Base-by-base conservation (phyloP, 1,284 basidiomycete genomes). In the Pulveroboletus sp. region DNA sequence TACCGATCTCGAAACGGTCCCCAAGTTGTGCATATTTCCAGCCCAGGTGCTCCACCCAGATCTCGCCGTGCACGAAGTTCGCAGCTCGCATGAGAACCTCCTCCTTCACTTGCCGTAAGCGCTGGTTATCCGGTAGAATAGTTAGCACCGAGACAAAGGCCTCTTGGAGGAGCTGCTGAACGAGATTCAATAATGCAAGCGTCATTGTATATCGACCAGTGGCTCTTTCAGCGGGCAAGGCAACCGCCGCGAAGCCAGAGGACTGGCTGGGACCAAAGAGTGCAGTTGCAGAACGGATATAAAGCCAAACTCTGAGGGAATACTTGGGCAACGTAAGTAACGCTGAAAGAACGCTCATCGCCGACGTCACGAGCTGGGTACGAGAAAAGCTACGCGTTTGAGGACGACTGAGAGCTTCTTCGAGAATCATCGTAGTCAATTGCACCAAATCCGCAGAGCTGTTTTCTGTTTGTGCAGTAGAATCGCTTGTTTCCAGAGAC, bases 251-350 rank as follows among this genome's bases (percentile, higher is more conserved):
- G 58, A 83, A 83, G 5, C 81, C 82, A 29, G 77, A 74, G 8
- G 76, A 71, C 40, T 76, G 76, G 24, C 83, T 66, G 6, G 84
- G 79, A 17, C 90, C 89, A 68, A 94, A 92, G 18, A 96, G 77
- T 7, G 86, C 78, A 2, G 84, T 78, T 2, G 91, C 89, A 3
- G 90, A 91, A 14, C 92, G 86, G 28, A 94, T 81, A 65, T 89
- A 93, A 8, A 94, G 77, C 93, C 94, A 96, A 20, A 95, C 88
- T 2, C 88, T 82, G 56, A 85, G 85, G 2, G 92, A 87, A 64
- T 89, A 88, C 45, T 77, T 80, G 1, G 89, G 89, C 2, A 95
- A 76, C 0, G 86, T 83, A 22, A 95, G 78, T 31, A 96, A 78
- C 0, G 86, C 85, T 11, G 90, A 82, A n/a, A 96, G 79, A 10